Conservation (phyloP, 768 basidiomycete species). For the Tylopilus cervinicoccineus region DNA sequence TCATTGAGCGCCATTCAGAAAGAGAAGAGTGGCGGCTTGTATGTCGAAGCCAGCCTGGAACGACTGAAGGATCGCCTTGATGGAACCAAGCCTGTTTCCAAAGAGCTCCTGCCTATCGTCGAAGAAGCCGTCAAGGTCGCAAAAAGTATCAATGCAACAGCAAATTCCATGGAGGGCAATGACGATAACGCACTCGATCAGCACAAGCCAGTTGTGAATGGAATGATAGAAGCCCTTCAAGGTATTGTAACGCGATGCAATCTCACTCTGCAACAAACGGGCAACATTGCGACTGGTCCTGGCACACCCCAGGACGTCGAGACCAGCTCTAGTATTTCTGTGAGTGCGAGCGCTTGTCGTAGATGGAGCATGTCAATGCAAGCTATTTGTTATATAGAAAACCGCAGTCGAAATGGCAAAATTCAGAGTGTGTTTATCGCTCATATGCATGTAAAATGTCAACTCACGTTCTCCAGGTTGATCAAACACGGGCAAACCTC, state of each 20-base stretch:
- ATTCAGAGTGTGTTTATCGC: conserved; percentile 2
- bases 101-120: conserved; percentile 10
- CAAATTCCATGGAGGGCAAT: not conserved
- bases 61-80: conserved; percentile 8
- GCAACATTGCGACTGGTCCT: conserved; percentile 7
- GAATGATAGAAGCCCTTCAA: conserved; percentile 10
- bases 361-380: no score
- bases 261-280: not conserved
- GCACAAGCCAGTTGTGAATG: conserved; percentile 4
- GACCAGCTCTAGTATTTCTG: not conserved
- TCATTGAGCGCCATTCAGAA: not conserved
- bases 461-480: conserved; percentile 6
- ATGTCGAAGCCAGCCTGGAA: conserved; percentile 12
- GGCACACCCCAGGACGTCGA: conserved; percentile 5
- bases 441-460: not conserved
- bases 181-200: conserved; percentile 2
- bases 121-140: not conserved
- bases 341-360: not conserved
- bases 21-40: conserved; percentile 13
- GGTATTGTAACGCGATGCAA: not conserved
- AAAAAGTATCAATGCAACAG: conserved; percentile 1
- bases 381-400: conserved; percentile 1
- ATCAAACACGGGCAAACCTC: conserved; percentile 19
- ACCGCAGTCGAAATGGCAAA: conserved; percentile 7
- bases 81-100: conserved; percentile 12